These are phyloP conservation scores for Backusella circina DNA, from an alignment of 192 early-diverging fungal genomes.

Conservation along the genomic window DNA sequence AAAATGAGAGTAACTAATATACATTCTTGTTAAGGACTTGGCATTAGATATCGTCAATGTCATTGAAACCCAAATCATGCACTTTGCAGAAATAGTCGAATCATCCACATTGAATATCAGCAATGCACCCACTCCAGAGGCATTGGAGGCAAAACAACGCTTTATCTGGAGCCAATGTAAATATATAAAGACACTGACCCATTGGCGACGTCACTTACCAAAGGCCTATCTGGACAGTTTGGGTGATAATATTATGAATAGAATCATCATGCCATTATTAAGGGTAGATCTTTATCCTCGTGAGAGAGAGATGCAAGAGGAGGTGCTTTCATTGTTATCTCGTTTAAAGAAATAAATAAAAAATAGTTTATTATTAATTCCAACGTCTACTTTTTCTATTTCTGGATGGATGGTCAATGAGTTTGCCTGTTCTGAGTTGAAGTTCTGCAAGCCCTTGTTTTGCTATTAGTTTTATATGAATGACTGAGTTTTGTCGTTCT, in stretches of 20 bases:
- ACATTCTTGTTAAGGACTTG: constrained; percentile 13
- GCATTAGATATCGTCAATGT: neutral
- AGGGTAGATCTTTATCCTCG: neutral
- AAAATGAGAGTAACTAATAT: neutral
- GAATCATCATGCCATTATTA: constrained; percentile 15
- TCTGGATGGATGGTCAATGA: constrained; percentile 17
- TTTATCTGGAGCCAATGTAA: constrained; percentile 31
- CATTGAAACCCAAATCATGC: constrained; percentile 13
- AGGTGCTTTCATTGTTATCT: neutral
- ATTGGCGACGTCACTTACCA: constrained; percentile 17
- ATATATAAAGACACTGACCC: constrained; percentile 9
- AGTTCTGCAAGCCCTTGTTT: constrained; percentile 16
- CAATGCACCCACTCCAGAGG: neutral
- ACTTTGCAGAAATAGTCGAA: constrained; percentile 21
- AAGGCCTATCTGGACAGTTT: neutral
- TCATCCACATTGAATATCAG: neutral
- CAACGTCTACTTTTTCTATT: constrained; percentile 14
- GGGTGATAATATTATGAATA: constrained; percentile 6
- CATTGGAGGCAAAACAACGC: constrained; percentile 13
- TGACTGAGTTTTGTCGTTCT: constrained; percentile 60
- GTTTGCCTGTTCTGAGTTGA: constrained; percentile 9
- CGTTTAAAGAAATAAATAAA: constrained; percentile 14
- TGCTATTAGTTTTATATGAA: constrained; percentile 63
- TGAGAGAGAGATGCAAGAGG: constrained; percentile 8
- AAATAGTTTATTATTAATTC: neutral